Evolutionary conservation across 805 yeast species (phyloP), one percentile per base, ranked within the genome.

Genomic region (Suhomyces kilbournensis): DNA sequence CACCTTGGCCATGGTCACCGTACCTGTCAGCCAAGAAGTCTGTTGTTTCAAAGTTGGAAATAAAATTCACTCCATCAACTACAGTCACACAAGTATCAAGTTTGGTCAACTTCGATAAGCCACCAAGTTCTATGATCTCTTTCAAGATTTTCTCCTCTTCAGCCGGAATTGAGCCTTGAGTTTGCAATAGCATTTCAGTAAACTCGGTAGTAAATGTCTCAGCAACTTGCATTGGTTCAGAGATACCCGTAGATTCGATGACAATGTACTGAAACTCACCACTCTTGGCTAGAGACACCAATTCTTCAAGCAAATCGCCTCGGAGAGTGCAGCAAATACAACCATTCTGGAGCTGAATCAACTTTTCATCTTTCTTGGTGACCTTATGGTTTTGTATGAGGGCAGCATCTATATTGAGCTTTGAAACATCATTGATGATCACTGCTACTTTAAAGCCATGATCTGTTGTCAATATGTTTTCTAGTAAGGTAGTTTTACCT

Each of bases 141-240:
- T 58, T 52, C 8, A 69, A 49, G 17, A 57, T 19, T 38, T 58
- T 55, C 35, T 50, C 57, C 20, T 61, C 67, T 6, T 60, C 61
- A 12, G 56, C 52, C 4, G 56, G 46, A 7, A 61, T 53, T 10
- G 55, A 45, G 9, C 55, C 66, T 22, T 64, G 66, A 5, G 61
- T 55, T 39, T 61, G 60, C 40, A 74, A 55, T 50, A 75, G 56
- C 39, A 68, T 58, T 15, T 69, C 64, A 5, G 77, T 63, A 54
- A 76, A 77, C 52, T 77, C 79, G 10, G 65, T 62, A 4, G 78
- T 70, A 54, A 77, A 77, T 3, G 80, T 77, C 56, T 77, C 80
- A 0, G 81, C 81, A 15, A 77, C 79, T 56, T 76, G 79, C 79
- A 75, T 74, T 26, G 81, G 80, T 57, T 77, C 81, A 19, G 77